A percentile compares a stretch with the other conserved stretches of the same genome.
Conservation (phyloP, 2,329 filamentous ascomycete genomes). For the Epicoccum nigrum region DNA sequence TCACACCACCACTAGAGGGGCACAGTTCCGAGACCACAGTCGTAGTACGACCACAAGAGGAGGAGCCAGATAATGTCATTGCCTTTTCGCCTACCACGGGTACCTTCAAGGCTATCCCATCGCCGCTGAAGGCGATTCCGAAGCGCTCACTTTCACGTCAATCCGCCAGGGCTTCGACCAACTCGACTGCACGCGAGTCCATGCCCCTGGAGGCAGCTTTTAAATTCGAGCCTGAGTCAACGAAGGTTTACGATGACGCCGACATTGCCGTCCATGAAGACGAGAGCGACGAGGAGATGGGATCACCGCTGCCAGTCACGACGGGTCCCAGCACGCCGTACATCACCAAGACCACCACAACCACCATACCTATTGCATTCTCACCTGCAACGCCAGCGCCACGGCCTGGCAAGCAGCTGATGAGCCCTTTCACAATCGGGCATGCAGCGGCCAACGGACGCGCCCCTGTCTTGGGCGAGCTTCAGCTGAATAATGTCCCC, state of each 20-base stretch:
- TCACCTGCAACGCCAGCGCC: slow-evolving; percentile 47
- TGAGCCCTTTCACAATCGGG: slow-evolving; percentile 46
- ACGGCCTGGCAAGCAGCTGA: slow-evolving; percentile 32
- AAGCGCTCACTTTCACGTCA: slow-evolving; percentile 22
- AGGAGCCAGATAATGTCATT: slow-evolving; percentile 30
- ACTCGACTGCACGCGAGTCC: slow-evolving; percentile 25
- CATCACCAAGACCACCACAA: slow-evolving; percentile 51
- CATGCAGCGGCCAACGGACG: slow-evolving; percentile 40
- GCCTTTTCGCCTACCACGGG: slow-evolving; percentile 48
- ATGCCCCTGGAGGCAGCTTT: slow-evolving; percentile 14
- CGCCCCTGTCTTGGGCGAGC: slow-evolving; percentile 40
- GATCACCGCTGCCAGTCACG: slow-evolving; percentile 30
- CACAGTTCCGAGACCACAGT: slow-evolving; percentile 18
- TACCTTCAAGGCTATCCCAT: slow-evolving; percentile 44
- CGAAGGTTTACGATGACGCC: neutral
- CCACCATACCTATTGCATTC: slow-evolving; percentile 56
- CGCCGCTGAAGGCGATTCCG: slow-evolving; percentile 34
- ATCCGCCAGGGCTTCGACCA: slow-evolving; percentile 20
- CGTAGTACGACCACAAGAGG: slow-evolving; percentile 12
- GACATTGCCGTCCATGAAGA: slow-evolving; percentile 43
- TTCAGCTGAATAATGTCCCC: slow-evolving; percentile 43
- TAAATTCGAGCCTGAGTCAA: slow-evolving; percentile 15
- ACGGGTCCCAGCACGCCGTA: slow-evolving; percentile 41
- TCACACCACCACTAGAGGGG: slow-evolving; percentile 32
- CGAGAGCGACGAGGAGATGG: slow-evolving; percentile 39